phyloP scores from a whole-genome alignment of 257 asterid species.

The Galeopsis tetrahit region DNA sequence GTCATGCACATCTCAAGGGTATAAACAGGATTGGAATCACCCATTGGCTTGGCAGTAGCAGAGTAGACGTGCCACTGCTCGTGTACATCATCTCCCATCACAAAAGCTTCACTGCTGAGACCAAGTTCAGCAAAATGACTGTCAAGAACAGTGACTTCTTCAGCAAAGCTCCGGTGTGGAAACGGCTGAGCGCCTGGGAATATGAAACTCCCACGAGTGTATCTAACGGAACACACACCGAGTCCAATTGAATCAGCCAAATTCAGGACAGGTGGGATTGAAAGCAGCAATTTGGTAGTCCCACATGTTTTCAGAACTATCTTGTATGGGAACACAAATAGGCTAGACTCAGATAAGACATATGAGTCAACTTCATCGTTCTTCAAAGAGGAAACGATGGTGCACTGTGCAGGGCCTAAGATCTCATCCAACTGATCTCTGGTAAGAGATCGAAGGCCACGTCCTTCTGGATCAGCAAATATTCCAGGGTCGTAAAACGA shows the following conservation, averaged over 20 bases:
- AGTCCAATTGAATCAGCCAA: constrained; percentile 54
- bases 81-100: constrained; percentile 61
- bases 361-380: constrained; percentile 74
- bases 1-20: constrained; percentile 94
- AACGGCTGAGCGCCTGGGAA: constrained; percentile 82
- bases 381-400: constrained; percentile 72
- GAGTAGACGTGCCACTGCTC: constrained; percentile 85
- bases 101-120: constrained; percentile 59
- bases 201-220: constrained; percentile 79
- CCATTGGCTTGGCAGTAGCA: constrained; percentile 51
- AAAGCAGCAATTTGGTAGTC: constrained; percentile 81
- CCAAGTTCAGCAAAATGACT: constrained; percentile 59
- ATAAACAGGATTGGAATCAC: constrained; percentile 40
- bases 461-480: constrained; percentile 53
- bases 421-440: constrained; percentile 70
- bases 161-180: constrained; percentile 78
- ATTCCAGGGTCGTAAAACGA: constrained; percentile 55
- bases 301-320: constrained; percentile 83
- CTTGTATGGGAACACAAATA: constrained; percentile 76
- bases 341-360: constrained; percentile 88
- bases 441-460: constrained; percentile 66
- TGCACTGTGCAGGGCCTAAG: constrained; percentile 77
- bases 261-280: constrained; percentile 67
- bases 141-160: constrained; percentile 71
- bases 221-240: constrained; percentile 59